Base-by-base conservation (phyloP, 176 grass and related monocot genomes). In the Oryza glumipatula region DNA sequence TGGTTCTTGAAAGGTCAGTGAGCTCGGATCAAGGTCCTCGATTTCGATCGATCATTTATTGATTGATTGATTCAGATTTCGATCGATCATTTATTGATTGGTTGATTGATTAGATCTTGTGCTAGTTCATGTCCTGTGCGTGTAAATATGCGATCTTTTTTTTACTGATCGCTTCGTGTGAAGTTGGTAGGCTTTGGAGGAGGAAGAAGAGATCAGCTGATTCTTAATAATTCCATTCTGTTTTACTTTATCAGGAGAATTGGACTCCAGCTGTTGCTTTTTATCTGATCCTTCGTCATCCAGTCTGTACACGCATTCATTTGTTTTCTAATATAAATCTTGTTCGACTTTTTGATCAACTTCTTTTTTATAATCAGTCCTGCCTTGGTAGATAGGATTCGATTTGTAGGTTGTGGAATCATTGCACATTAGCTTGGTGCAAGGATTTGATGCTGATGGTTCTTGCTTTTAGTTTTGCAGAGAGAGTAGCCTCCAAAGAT, bases 381-480 rank as follows among this genome's bases (percentile, higher is more conserved):
- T 61, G n/a, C 45, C 8, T 83, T 79, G 12, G 11, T 46, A 35
- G 33, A 43, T 46, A 35, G 33, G 36, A 70, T 85, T 70, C 48
- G 17, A 41, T 17, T 19, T 76, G 51, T 65, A 4, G 15, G 69
- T 64, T 9, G 14, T 15, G 3, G 52, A 43, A 63, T 68, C 8
- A 46, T 35, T 45, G 16, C n/a, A 19, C 21, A 65, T 83, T 67
- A 83, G 41, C 26, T 49, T 36, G 65, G 28, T 74, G 26, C 60
- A 15, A 60, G 24, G 19, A 56, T 76, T 76, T 80, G 64, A 84
- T 91, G 76, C 22, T 21, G 21, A 33, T 65, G 6, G 10, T 84
- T 49, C n/a, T 64, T 80, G 1, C 19, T 86, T 86, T 11, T 70
- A 2, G 45, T 79, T 79, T 44, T 86, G 80, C 76, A 92, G 87